Percentiles rank a stretch among this genome's conserved stretches.
These are phyloP conservation scores for Corniculantispora saksenae DNA, from an alignment of 2,329 filamentous ascomycete species.

Conservation along the genomic window DNA sequence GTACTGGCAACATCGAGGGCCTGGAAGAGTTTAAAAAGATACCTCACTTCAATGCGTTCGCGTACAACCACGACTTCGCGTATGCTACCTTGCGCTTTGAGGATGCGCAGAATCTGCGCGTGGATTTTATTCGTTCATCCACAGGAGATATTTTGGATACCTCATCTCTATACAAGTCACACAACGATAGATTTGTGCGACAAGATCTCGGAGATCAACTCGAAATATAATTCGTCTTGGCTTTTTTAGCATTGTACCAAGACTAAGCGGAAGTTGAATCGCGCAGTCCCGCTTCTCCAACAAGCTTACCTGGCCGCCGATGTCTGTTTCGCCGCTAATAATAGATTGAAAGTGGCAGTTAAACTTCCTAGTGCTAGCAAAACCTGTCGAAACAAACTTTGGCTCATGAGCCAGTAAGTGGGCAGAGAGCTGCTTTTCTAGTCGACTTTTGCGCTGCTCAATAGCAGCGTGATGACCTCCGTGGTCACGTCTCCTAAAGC, in stretches of 20 bases:
- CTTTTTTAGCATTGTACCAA: not conserved
- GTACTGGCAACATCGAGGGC: constrained; percentile 32
- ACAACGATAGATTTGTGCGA: constrained; percentile 46
- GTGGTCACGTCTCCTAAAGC: no score
- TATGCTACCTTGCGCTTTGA: constrained; percentile 51
- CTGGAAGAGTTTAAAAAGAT: constrained; percentile 15
- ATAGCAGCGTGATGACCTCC: no score
- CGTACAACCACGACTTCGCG: constrained; percentile 53
- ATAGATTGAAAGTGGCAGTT: no score
- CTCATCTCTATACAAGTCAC: constrained; percentile 50
- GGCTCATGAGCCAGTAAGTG: no score
- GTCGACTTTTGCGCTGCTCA: no score
- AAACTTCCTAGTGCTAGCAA: no score
- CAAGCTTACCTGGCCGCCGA: no score
- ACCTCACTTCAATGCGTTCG: constrained; percentile 36
- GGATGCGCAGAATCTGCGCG: constrained; percentile 45
- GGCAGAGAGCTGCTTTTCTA: no score
- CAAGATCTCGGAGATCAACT: constrained; percentile 26
- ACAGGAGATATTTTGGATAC: constrained; percentile 51
- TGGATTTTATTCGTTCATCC: constrained; percentile 51
- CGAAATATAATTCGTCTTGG: not conserved
- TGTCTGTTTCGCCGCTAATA: no score
- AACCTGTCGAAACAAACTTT: no score
- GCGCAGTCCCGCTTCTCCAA: no score
- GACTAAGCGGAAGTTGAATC: not conserved